These are phyloP conservation scores for Herpetomonas muscarum DNA, from an alignment of 208 protist genomes.

Conservation along the genomic window DNA sequence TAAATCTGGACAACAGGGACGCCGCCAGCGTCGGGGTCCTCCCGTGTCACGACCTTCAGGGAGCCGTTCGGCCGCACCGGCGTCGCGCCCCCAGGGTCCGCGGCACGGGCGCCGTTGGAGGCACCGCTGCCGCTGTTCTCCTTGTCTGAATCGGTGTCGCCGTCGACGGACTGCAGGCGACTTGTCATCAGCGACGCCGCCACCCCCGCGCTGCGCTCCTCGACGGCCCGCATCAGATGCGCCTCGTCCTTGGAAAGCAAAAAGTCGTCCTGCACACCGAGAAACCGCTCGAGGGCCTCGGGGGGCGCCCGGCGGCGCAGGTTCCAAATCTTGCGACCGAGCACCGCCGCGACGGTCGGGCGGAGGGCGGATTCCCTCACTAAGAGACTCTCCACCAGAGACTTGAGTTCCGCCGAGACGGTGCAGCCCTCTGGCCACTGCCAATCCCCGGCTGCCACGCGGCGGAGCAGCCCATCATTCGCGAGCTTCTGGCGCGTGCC, in stretches of 20 bases:
- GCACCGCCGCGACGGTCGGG: slow-evolving; percentile 57
- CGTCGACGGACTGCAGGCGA: slow-evolving; percentile 17
- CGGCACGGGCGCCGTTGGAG: slow-evolving; percentile 9
- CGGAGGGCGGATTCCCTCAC: slow-evolving; percentile 45
- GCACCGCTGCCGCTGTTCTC: slow-evolving; percentile 9
- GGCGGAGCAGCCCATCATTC: slow-evolving; percentile 60
- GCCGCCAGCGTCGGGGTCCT: slow-evolving; percentile 51
- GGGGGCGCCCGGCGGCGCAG: slow-evolving; percentile 69
- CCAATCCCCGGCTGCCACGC: slow-evolving; percentile 73
- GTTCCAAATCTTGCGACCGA: slow-evolving; percentile 61
- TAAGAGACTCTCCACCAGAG: slow-evolving; percentile 69
- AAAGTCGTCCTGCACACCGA: slow-evolving; percentile 85
- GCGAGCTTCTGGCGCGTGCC: slow-evolving; percentile 26
- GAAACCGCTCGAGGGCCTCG: slow-evolving; percentile 54
- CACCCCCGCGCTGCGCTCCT: slow-evolving; percentile 77
- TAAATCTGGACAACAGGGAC: slow-evolving; percentile 69
- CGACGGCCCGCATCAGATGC: slow-evolving; percentile 69
- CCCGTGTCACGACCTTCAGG: slow-evolving; percentile 67
- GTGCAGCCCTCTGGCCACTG: slow-evolving; percentile 59
- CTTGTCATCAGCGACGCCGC: slow-evolving; percentile 56
- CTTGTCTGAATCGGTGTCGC: slow-evolving; percentile 3
- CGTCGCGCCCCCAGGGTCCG: neutral
- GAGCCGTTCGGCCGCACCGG: slow-evolving; percentile 21
- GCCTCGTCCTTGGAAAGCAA: slow-evolving; percentile 75
- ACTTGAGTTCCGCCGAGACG: slow-evolving; percentile 54